Conservation (phyloP, 768 basidiomycete genomes). For the Pleurotus sapidus region DNA sequence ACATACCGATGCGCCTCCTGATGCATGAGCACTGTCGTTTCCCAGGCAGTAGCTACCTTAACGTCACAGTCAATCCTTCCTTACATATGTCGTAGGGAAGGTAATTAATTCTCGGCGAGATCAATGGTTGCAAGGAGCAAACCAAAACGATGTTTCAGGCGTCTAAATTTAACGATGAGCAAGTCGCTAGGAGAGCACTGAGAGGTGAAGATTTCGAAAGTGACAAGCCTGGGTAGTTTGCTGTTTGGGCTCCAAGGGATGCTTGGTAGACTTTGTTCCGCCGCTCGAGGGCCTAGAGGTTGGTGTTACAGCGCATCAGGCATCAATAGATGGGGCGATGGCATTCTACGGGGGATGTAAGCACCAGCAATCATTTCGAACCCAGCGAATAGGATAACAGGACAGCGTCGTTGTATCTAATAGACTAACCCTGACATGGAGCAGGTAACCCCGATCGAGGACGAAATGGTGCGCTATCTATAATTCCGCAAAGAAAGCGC, state of each 20-base stretch:
- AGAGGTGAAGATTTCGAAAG: background rate
- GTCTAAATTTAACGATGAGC: background rate
- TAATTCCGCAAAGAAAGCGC: slow-evolving; percentile 67
- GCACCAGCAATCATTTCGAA: background rate
- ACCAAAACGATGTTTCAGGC: background rate
- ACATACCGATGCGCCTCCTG: too few relatives aligned
- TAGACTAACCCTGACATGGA: too few relatives aligned
- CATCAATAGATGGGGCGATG: too few relatives aligned
- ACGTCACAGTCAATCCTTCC: background rate
- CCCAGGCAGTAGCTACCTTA: background rate
- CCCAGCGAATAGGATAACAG: background rate
- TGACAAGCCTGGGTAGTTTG: slow-evolving; percentile 2
- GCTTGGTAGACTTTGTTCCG: too few relatives aligned
- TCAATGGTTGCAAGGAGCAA: too few relatives aligned
- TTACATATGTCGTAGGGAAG: background rate
- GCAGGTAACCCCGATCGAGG: too few relatives aligned
- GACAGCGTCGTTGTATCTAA: background rate
- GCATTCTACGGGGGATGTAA: slow-evolving; percentile 1
- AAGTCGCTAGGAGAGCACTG: background rate
- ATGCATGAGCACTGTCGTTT: too few relatives aligned
- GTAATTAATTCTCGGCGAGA: background rate
- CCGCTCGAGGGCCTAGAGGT: too few relatives aligned
- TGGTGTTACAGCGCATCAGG: too few relatives aligned
- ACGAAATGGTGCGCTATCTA: slow-evolving; percentile 22
- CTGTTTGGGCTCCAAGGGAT: too few relatives aligned